Evolutionary conservation across 2,329 filamentous ascomycete species (phyloP).

Genomic region (Phaeomoniella chlamydospora): DNA sequence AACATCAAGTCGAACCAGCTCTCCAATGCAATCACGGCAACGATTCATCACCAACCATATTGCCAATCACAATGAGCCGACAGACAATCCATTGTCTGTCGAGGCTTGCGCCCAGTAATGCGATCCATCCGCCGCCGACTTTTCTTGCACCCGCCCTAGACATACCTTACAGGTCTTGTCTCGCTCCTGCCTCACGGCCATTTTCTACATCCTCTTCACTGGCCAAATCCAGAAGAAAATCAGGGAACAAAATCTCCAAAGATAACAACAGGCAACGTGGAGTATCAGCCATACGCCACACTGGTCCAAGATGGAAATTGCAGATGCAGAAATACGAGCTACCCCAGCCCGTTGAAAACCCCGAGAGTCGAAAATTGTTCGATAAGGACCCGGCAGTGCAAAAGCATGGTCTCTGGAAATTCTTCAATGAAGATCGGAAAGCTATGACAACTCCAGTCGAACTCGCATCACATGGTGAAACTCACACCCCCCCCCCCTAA

Average conservation of each 20-base stretch:
- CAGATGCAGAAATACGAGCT: constrained; percentile 58
- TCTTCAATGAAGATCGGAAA: constrained; percentile 62
- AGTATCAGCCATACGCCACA: constrained; percentile 65
- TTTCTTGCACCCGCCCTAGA: not conserved
- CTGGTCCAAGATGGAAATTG: constrained; percentile 59
- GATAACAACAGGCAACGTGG: constrained; percentile 73
- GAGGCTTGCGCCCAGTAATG: not conserved
- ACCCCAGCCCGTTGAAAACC: constrained; percentile 53
- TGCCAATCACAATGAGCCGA: not conserved
- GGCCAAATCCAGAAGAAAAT: not conserved
- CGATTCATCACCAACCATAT: too few relatives aligned
- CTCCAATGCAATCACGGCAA: too few relatives aligned
- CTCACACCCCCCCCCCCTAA: constrained; percentile 4
- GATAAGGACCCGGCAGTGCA: constrained; percentile 44
- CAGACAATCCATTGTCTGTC: not conserved
- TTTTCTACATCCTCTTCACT: not conserved
- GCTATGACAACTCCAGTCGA: constrained; percentile 60
- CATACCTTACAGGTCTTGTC: not conserved
- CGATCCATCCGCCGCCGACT: not conserved
- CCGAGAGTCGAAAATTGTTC: constrained; percentile 31
- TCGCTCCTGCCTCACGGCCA: not conserved
- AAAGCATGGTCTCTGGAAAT: constrained; percentile 81
- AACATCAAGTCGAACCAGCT: too few relatives aligned
- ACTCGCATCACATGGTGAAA: constrained; percentile 50
- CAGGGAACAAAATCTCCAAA: not conserved